Base-by-base conservation (phyloP, 2,329 filamentous ascomycete species). In the Lasiodiplodia gonubiensis region DNA sequence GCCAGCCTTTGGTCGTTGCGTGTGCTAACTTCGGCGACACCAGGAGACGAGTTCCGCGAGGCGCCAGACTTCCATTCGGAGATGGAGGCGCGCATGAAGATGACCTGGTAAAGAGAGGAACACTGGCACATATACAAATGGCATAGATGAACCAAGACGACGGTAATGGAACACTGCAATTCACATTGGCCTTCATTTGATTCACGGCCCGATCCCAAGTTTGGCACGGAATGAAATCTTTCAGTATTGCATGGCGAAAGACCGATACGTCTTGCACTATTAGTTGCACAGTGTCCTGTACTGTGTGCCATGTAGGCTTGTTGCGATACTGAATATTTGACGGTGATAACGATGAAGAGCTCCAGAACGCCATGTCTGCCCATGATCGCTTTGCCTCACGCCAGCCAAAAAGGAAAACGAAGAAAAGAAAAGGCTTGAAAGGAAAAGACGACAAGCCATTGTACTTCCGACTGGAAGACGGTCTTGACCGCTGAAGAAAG, bases 71-170 rank as follows among this genome's bases (percentile, higher is more conserved):
- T 97, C 81, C 93, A 97, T 74, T 90, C 92, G 67, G 94, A 98
- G 87, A 93, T 97, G 89, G 94, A 97, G 88, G 87, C 88, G 80
- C 92, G 93, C 86, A 84, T 97, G 80, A 91, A 89, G 86, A 96
- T 97, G 88, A 85, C 78, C 83, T 83, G 84, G 79, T 81, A 75
- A 70, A 70, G 30, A 11, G 5, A n/a, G 27, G 18, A 27, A n/a
- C 23, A 25, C 8, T 10, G 54, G 8, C 39, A 27, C 33, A 14
- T 23, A 21, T 33, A 49, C 12, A 21, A 51, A 16, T 12, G 53
- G 64, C 14, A 51, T 66, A 59, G 64, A 66, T 49, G 52, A 48
- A n/a, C 39, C 53, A 39, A 18, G 64, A 54, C 23, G 33, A 59
- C 37, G 53, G 39, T 59, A 37, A 66, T 37, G 52, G 52, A 59